A percentile compares a stretch with the other conserved stretches of the same genome.
These are phyloP conservation scores for Harringtonia lauricola DNA, from an alignment of 2,329 filamentous ascomycete species.

Conservation along the genomic window DNA sequence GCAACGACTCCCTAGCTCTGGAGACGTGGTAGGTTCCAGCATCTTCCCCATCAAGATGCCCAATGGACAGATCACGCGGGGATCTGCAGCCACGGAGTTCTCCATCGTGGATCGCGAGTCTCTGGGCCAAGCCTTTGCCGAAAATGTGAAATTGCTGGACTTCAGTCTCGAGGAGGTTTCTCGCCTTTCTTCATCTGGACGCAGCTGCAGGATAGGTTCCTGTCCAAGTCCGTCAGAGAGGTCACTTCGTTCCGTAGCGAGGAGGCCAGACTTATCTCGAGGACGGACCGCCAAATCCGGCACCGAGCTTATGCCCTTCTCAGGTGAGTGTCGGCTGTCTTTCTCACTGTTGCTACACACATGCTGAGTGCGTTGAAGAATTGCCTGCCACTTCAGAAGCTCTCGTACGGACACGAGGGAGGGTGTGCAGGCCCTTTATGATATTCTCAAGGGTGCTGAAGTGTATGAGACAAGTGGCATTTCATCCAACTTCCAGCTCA, in stretches of 20 bases:
- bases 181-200: slow-evolving; percentile 24
- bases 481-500: slow-evolving; percentile 16
- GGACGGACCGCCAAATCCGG: slow-evolving; percentile 16
- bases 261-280: slow-evolving; percentile 9
- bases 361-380: too few species aligned
- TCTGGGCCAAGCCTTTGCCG: slow-evolving; percentile 16
- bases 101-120: slow-evolving; percentile 22
- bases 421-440: slow-evolving; percentile 13
- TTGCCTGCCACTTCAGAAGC: slow-evolving; percentile 18
- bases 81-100: slow-evolving; percentile 15
- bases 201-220: slow-evolving; percentile 17
- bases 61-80: slow-evolving; percentile 3
- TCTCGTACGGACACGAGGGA: slow-evolving; percentile 8
- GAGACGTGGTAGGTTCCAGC: slow-evolving; percentile 1
- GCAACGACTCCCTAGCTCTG: background rate
- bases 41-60: slow-evolving; percentile 14
- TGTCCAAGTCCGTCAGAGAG: slow-evolving; percentile 23
- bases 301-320: slow-evolving; percentile 20
- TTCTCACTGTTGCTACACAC: too few species aligned
- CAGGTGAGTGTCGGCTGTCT: slow-evolving; percentile 12
- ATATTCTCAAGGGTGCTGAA: slow-evolving; percentile 12
- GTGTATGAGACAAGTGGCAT: slow-evolving; percentile 21
- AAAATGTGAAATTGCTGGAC: slow-evolving; percentile 21
- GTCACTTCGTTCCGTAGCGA: slow-evolving; percentile 17
- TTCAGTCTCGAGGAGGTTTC: slow-evolving; percentile 22